Conservation (phyloP, 2,329 filamentous ascomycete species). For the Xylariaceae sp. region DNA sequence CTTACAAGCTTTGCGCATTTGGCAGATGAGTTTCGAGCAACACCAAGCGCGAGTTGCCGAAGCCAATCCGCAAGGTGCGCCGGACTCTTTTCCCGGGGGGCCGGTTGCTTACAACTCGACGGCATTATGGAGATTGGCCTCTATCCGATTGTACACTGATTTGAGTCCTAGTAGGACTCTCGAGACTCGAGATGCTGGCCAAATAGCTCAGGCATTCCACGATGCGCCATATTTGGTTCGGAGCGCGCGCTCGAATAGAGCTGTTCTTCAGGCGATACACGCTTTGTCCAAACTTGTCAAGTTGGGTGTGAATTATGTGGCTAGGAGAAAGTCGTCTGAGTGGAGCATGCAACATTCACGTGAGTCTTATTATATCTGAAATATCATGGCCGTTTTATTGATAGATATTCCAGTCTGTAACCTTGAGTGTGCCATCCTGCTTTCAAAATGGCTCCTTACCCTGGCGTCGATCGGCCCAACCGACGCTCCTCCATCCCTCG, state of each 20-base stretch:
- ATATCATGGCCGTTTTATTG: slow-evolving; percentile 2
- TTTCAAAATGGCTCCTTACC: slow-evolving; percentile 59
- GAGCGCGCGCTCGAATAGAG: slow-evolving; percentile 56
- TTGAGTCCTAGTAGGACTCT: slow-evolving; percentile 58
- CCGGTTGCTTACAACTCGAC: slow-evolving; percentile 65
- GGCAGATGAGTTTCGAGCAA: slow-evolving; percentile 57
- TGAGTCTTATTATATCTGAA: slow-evolving; percentile 36
- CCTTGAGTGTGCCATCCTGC: slow-evolving; percentile 57
- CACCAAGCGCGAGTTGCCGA: slow-evolving; percentile 50
- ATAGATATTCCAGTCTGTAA: slow-evolving; percentile 47
- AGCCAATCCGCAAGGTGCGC: slow-evolving; percentile 41
- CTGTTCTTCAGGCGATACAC: slow-evolving; percentile 64
- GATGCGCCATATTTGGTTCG: slow-evolving; percentile 56
- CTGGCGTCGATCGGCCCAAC: slow-evolving; percentile 49
- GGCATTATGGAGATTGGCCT: slow-evolving; percentile 56
- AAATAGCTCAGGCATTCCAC: slow-evolving; percentile 58
- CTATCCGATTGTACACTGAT: slow-evolving; percentile 63
- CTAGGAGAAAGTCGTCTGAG: slow-evolving; percentile 56
- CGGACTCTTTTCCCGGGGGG: slow-evolving; percentile 52
- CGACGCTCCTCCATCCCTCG: slow-evolving; percentile 46
- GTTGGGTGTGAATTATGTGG: slow-evolving; percentile 58
- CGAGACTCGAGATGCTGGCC: slow-evolving; percentile 59
- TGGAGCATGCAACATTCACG: slow-evolving; percentile 61
- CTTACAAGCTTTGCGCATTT: slow-evolving; percentile 51
- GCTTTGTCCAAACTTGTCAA: slow-evolving; percentile 65